Conservation (phyloP, 2,329 filamentous ascomycete species). For the Neoscytalidium dimidiatum region DNA sequence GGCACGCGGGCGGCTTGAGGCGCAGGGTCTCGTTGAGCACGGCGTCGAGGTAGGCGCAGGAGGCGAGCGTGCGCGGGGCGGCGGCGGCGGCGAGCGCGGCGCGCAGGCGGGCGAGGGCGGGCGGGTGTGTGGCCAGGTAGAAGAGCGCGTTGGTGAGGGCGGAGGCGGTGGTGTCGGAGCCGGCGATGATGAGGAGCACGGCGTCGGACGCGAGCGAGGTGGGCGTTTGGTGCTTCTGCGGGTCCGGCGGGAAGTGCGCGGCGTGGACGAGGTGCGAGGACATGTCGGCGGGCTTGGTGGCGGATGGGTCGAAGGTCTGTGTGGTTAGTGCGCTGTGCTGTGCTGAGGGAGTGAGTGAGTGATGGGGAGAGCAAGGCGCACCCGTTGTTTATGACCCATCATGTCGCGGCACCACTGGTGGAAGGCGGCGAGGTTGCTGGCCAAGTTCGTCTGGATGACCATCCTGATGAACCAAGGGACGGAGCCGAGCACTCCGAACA, state of each 20-base stretch:
- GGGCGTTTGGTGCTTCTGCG: slow-evolving; percentile 28
- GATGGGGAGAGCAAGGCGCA: too few relatives aligned
- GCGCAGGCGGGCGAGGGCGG: slow-evolving; percentile 13
- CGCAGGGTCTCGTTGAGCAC: slow-evolving; percentile 47
- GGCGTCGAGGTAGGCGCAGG: slow-evolving; percentile 37
- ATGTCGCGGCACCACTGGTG: not conserved
- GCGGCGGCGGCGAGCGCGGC: slow-evolving; percentile 23
- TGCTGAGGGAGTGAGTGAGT: not conserved
- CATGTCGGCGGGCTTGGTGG: slow-evolving; percentile 34
- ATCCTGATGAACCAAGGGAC: slow-evolving; percentile 42
- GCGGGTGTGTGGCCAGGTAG: slow-evolving; percentile 26
- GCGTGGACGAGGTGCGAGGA: slow-evolving; percentile 30
- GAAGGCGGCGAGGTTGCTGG: not conserved
- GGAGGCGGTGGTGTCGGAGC: slow-evolving; percentile 21
- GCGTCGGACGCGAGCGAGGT: slow-evolving; percentile 35
- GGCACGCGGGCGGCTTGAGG: slow-evolving; percentile 44
- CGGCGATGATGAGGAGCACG: slow-evolving; percentile 35
- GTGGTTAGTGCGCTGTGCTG: not conserved
- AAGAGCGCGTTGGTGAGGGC: not conserved
- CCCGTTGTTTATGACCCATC: not conserved
- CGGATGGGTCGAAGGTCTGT: not conserved
- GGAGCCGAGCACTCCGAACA: slow-evolving; percentile 34
- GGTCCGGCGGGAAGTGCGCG: slow-evolving; percentile 40
- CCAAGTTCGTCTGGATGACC: slow-evolving; percentile 19
- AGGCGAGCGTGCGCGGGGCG: slow-evolving; percentile 26